A percentile compares a stretch with the other conserved stretches of the same genome.
Evolutionary conservation across 2,329 filamentous ascomycete species (phyloP).

Genomic region (Microsporum canis): DNA sequence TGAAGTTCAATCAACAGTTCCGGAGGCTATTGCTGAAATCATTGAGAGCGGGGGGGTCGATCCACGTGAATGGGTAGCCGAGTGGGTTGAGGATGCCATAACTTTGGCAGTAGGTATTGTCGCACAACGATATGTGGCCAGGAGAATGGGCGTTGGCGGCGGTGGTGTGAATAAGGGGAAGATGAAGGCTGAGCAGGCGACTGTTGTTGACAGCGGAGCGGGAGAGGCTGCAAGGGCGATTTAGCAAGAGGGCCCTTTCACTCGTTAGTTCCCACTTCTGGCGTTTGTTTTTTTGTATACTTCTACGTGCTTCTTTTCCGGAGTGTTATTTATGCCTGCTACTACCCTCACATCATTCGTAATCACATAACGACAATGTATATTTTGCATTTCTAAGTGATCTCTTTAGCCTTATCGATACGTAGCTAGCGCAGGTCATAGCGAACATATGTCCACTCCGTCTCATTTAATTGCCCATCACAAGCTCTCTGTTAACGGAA

Average conservation of each 20-base stretch:
- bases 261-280: background rate
- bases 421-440: background rate
- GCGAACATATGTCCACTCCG: background rate
- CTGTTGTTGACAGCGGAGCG: slow-evolving; percentile 46
- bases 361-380: background rate
- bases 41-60: slow-evolving; percentile 66
- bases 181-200: slow-evolving; percentile 41
- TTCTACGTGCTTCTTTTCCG: slow-evolving; percentile 1
- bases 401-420: too few relatives aligned
- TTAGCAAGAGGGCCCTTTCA: slow-evolving; percentile 14
- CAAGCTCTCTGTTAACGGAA: background rate
- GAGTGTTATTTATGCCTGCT: slow-evolving; percentile 6
- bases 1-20: slow-evolving; percentile 33
- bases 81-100: slow-evolving; percentile 89
- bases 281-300: slow-evolving; percentile 2
- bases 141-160: slow-evolving; percentile 91
- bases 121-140: slow-evolving; percentile 88
- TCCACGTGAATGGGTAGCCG: slow-evolving; percentile 90
- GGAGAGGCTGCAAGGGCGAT: slow-evolving; percentile 50
- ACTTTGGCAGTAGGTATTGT: slow-evolving; percentile 69
- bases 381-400: background rate
- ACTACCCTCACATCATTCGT: background rate
- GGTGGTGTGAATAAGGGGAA: slow-evolving; percentile 52
- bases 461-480: background rate
- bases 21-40: slow-evolving; percentile 78